Evolutionary conservation across 306 rosid species (phyloP).

Genomic region (Herpetospermum pedunculosum): DNA sequence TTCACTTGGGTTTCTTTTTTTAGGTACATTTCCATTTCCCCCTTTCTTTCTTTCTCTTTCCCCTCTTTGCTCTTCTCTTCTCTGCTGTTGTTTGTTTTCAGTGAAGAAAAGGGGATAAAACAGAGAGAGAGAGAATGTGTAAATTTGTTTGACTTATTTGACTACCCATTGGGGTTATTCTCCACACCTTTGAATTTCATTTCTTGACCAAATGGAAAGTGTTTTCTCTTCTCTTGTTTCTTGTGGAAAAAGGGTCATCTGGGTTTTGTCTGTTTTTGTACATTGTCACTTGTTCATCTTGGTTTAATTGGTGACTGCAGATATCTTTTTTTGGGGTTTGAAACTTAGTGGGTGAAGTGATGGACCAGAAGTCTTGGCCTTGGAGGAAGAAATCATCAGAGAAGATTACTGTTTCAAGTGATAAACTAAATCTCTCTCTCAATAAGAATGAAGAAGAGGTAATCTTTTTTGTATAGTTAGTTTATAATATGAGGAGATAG

Average conservation of each 20-base stretch:
- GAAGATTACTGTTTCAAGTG: conserved; percentile 32
- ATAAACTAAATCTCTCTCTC: conserved; percentile 23
- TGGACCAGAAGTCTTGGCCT: conserved; percentile 74
- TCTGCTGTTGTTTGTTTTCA: neutral
- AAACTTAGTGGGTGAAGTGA: conserved; percentile 6
- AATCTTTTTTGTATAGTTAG: neutral
- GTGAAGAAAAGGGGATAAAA: neutral
- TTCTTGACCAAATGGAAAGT: neutral
- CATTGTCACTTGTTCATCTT: neutral
- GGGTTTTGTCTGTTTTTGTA: conserved; percentile 3
- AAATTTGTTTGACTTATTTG: neutral
- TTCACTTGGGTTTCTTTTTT: neutral
- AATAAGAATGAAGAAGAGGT: conserved; percentile 63
- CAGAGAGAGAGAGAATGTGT: neutral
- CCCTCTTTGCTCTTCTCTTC: neutral
- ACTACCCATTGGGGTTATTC: neutral
- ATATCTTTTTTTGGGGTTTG: neutral
- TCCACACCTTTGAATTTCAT: neutral
- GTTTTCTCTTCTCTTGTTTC: neutral
- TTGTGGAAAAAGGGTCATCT: neutral
- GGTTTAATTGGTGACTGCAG: neutral
- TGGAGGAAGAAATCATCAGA: conserved; percentile 80
- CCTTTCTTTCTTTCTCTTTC: neutral
- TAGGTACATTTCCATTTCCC: neutral
- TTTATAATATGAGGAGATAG: neutral